phyloP scores from a whole-genome alignment of 2,329 filamentous ascomycete species.

The Alternaria solani region DNA sequence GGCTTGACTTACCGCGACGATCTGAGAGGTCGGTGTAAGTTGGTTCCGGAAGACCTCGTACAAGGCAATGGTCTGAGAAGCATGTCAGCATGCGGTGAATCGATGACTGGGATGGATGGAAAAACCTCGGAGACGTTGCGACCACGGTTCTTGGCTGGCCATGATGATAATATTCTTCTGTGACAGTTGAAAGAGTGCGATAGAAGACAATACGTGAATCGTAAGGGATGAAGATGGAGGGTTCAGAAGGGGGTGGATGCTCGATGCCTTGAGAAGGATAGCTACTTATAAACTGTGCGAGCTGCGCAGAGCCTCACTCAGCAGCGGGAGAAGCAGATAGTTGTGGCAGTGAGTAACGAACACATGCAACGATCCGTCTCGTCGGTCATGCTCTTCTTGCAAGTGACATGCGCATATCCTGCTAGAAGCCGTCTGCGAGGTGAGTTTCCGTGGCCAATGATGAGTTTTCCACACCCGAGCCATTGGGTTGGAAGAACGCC shows the following conservation, averaged over 20 bases:
- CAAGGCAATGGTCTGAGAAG: slow-evolving; percentile 44
- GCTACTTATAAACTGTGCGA: slow-evolving; percentile 18
- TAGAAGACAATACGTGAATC: background rate
- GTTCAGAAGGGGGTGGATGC: slow-evolving; percentile 2
- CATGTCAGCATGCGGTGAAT: slow-evolving; percentile 7
- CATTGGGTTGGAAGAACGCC: slow-evolving; percentile 13
- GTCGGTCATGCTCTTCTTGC: slow-evolving; percentile 30
- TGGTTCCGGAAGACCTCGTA: slow-evolving; percentile 35
- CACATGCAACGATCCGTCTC: slow-evolving; percentile 28
- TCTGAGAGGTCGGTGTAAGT: slow-evolving; percentile 49
- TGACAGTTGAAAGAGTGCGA: background rate
- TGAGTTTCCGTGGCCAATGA: slow-evolving; percentile 28
- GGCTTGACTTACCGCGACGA: slow-evolving; percentile 41
- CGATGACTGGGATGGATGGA: background rate
- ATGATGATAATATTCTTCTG: slow-evolving; percentile 19
- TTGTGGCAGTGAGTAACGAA: slow-evolving; percentile 18
- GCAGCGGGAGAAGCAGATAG: slow-evolving; percentile 7
- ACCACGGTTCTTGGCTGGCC: slow-evolving; percentile 32
- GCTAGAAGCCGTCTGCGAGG: slow-evolving; percentile 25
- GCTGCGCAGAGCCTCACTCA: slow-evolving; percentile 13
- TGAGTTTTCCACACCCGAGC: slow-evolving; percentile 19
- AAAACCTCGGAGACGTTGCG: slow-evolving; percentile 41
- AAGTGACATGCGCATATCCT: slow-evolving; percentile 22
- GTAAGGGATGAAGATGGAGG: background rate
- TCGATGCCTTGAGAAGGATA: slow-evolving; percentile 2